A percentile compares a stretch with the other conserved stretches of the same genome.
phyloP scores from a whole-genome alignment of 2,329 filamentous ascomycete genomes.

The Fusarium nurragi region DNA sequence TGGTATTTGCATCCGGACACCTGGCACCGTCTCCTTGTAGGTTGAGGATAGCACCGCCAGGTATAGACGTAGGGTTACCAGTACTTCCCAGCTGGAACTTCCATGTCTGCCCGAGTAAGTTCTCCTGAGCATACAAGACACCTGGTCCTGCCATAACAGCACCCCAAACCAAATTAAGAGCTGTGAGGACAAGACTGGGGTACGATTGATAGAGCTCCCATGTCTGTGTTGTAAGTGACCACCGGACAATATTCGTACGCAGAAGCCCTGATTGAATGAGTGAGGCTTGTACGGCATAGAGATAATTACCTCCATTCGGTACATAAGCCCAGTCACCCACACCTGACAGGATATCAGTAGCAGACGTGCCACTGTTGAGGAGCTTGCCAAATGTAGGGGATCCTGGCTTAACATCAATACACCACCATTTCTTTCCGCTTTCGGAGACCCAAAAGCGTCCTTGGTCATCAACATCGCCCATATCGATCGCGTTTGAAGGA shows the following conservation, averaged over 20 bases:
- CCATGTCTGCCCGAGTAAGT: constrained; percentile 10
- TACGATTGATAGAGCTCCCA: constrained; percentile 13
- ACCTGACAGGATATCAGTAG: neutral
- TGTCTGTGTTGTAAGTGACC: constrained; percentile 6
- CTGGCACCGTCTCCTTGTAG: constrained; percentile 26
- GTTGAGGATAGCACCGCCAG: neutral
- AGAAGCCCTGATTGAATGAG: constrained; percentile 3
- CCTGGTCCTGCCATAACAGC: neutral
- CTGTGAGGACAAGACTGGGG: neutral
- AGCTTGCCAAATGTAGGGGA: constrained; percentile 4
- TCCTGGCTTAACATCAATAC: neutral
- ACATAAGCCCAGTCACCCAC: constrained; percentile 8
- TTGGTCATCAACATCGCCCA: constrained; percentile 9
- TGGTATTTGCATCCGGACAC: constrained; percentile 7
- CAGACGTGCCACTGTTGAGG: neutral
- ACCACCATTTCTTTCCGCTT: constrained; percentile 6
- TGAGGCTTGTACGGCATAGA: constrained; percentile 3
- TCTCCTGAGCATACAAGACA: constrained; percentile 17
- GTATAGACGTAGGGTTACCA: neutral
- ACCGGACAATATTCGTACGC: constrained; percentile 19
- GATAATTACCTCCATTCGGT: constrained; percentile 5
- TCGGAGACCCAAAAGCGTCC: constrained; percentile 5
- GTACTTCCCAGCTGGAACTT: constrained; percentile 7
- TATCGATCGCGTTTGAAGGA: neutral
- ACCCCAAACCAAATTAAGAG: constrained; percentile 3